Percentiles rank a stretch among this genome's conserved stretches.
These are phyloP conservation scores for Colletotrichum chrysophilum DNA, from an alignment of 2,329 filamentous ascomycete species.

Conservation along the genomic window DNA sequence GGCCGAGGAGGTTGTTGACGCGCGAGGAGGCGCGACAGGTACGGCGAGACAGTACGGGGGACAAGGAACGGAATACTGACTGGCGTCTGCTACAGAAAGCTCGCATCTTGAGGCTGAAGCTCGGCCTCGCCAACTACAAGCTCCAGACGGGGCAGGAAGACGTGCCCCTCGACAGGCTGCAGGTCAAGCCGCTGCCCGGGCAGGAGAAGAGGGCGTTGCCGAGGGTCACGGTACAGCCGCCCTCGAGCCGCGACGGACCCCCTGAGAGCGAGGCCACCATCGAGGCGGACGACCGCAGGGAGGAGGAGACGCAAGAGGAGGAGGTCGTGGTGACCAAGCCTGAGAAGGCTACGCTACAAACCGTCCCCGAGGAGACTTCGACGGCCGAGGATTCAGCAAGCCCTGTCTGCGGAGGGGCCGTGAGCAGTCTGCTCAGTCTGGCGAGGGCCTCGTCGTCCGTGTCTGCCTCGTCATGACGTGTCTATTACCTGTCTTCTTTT, in stretches of 20 bases:
- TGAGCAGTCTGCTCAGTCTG: slow-evolving; percentile 57
- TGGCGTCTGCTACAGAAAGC: slow-evolving; percentile 54
- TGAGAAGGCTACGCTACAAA: slow-evolving; percentile 25
- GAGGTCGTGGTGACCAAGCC: slow-evolving; percentile 8
- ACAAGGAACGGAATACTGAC: background rate
- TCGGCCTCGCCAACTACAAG: slow-evolving; percentile 77
- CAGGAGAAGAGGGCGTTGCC: slow-evolving; percentile 19
- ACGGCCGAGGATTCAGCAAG: slow-evolving; percentile 41
- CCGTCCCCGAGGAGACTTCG: background rate
- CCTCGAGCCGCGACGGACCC: slow-evolving; percentile 23
- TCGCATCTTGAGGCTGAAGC: slow-evolving; percentile 69
- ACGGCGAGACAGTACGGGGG: slow-evolving; percentile 18
- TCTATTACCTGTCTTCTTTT: background rate
- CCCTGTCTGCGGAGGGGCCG: slow-evolving; percentile 53
- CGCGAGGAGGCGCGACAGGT: slow-evolving; percentile 60
- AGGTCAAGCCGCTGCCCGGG: slow-evolving; percentile 40
- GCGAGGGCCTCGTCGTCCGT: slow-evolving; percentile 28
- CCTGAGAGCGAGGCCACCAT: slow-evolving; percentile 11
- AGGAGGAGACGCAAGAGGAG: slow-evolving; percentile 3
- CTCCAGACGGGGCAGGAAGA: slow-evolving; percentile 74
- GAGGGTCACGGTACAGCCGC: slow-evolving; percentile 21
- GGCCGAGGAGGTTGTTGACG: slow-evolving; percentile 39
- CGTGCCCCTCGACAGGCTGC: slow-evolving; percentile 67
- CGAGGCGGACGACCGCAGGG: slow-evolving; percentile 16
- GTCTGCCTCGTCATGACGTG: slow-evolving; percentile 6